phyloP scores from a whole-genome alignment of 1,284 basidiomycete genomes.

The Puccinia polysora region DNA sequence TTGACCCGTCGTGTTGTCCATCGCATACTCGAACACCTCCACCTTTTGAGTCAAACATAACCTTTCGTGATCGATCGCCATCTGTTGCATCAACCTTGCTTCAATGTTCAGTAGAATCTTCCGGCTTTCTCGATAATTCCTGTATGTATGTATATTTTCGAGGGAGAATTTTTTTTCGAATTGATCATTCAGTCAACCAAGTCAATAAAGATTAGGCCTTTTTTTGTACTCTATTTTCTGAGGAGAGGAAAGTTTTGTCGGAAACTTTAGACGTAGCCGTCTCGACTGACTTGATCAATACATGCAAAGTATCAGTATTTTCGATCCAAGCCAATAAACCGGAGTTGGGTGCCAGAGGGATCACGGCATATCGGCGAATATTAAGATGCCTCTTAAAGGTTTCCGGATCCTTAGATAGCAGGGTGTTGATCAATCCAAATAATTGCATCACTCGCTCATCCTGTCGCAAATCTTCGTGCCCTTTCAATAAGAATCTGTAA shows the following conservation, averaged over 20 bases:
- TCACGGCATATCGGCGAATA: constrained; percentile 89
- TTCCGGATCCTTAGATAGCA: constrained; percentile 85
- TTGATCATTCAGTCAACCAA: neutral
- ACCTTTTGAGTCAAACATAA: constrained; percentile 93
- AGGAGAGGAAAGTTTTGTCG: constrained; percentile 48
- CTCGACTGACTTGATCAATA: constrained; percentile 70
- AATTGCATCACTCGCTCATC: constrained; percentile 99
- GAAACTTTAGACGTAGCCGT: neutral
- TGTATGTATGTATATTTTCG: neutral
- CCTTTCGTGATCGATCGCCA: constrained; percentile 98
- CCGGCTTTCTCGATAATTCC: constrained; percentile 62
- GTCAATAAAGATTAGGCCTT: neutral
- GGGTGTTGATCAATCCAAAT: constrained; percentile 92
- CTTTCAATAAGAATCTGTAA: constrained; percentile 89
- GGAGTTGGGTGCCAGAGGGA: constrained; percentile 91
- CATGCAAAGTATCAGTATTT: constrained; percentile 96
- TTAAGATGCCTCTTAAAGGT: constrained; percentile 94
- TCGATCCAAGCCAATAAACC: constrained; percentile 94
- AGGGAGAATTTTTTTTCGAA: neutral
- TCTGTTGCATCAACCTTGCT: constrained; percentile 97
- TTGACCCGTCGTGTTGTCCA: constrained; percentile 98
- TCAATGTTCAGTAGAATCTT: constrained; percentile 98
- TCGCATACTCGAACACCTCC: constrained; percentile 97
- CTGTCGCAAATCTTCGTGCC: constrained; percentile 97
- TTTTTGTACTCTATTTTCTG: constrained; percentile 63